Conservation (phyloP, 495 filamentous ascomycete species). For the Penicillium waksmanii region DNA sequence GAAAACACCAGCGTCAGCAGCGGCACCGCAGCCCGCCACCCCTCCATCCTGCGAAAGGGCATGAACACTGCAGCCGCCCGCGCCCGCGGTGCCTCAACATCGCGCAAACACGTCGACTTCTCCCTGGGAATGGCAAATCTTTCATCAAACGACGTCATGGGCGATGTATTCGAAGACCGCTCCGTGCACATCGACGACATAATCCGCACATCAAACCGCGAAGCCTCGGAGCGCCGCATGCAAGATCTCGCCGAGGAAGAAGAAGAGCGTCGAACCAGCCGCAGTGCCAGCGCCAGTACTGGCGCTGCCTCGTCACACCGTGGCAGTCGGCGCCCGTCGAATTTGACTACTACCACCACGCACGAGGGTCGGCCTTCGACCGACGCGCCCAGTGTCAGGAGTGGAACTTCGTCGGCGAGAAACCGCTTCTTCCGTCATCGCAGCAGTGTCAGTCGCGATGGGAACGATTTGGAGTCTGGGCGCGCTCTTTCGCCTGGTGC, state of each 20-base stretch:
- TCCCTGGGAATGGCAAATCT: constrained; percentile 70
- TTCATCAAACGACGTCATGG: constrained; percentile 62
- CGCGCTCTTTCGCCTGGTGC: constrained; percentile 11
- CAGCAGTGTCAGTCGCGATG: constrained; percentile 30
- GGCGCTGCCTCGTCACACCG: constrained; percentile 29
- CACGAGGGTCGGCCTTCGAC: constrained; percentile 34
- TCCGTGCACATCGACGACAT: constrained; percentile 40
- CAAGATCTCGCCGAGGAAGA: constrained; percentile 48
- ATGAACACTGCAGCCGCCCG: constrained; percentile 47
- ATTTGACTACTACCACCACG: constrained; percentile 30
- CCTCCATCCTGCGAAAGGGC: constrained; percentile 60
- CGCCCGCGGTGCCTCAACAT: constrained; percentile 57
- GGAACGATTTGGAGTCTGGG: constrained; percentile 40
- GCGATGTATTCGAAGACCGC: constrained; percentile 69
- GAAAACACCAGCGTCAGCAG: constrained; percentile 35
- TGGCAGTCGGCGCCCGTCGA: constrained; percentile 27
- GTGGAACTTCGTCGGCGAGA: constrained; percentile 35
- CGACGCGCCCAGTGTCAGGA: constrained; percentile 39
- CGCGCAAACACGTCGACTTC: constrained; percentile 72
- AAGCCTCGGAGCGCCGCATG: constrained; percentile 48
- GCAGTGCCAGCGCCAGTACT: constrained; percentile 20
- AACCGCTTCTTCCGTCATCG: constrained; percentile 46
- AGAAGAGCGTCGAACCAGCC: constrained; percentile 31
- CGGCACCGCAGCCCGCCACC: constrained; percentile 37
- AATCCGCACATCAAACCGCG: constrained; percentile 44